Evolutionary conservation across 1,139 yeast species (phyloP), one percentile per base, ranked within the genome.

Genomic region (Hansenula sp.): DNA sequence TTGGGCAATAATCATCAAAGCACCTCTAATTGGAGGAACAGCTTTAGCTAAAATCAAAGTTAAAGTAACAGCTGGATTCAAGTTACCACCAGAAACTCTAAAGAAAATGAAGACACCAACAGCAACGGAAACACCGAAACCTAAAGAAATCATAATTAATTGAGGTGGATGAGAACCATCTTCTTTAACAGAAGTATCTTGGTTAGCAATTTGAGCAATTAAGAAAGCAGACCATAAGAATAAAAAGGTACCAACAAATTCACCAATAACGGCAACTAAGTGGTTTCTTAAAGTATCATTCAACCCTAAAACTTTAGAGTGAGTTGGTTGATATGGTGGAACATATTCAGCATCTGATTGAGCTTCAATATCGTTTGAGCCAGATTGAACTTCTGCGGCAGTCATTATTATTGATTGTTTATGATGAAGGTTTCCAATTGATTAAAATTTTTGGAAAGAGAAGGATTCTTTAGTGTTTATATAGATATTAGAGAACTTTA

Each of bases 91-190:
- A 38, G 94, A 83, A 47, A 87, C 75, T 63, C 90, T 79, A 66
- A 75, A 84, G 56, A 86, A 82, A 59, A 82, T 69, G 60, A 82
- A 81, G 38, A 85, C 86, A 48, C 77, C 77, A 55, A 82, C 79
- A 79, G 84, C 77, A 44, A 88, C 88, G 52, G 89, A 82, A 57
- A 86, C 84, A 46, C 96, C 96, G 65, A 88, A 88, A 54, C 96
- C 96, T 42, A 84, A 74, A 4, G 95, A 69, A 56, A 88, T 88
- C 89, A 86, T 82, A 47, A 84, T 73, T 54, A 85, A 66, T 61
- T 75, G 79, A 41, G 76, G 70, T 36, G 95, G 90, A 56, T 79
- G 76, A 29, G 90, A 75, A 20, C 72, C 73, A 13, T 54, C 47
- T 28, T 51, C 53, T 14, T 68, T 65, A 16, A 75, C 68, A 37